Evolutionary conservation across 345 rosid genomes (phyloP).

Genomic region (Limnanthes douglasii): DNA sequence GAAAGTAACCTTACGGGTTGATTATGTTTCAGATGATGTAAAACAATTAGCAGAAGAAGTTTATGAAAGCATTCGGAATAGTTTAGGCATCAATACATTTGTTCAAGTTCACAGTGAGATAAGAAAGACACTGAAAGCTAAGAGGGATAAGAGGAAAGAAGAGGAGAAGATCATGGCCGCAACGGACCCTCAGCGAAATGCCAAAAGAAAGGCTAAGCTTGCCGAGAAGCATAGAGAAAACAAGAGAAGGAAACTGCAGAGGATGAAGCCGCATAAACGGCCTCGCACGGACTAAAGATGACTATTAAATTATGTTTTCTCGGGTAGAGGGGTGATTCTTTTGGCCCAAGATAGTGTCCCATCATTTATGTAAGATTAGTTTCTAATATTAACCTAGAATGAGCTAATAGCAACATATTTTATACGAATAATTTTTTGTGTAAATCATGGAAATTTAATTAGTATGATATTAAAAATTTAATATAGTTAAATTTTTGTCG

Average conservation of each 20-base stretch:
- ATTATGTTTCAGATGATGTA: constrained; percentile 30
- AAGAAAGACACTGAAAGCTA: constrained; percentile 39
- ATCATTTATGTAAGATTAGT: no score
- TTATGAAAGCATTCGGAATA: constrained; percentile 30
- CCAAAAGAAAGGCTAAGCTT: constrained; percentile 70
- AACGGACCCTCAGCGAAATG: constrained; percentile 62
- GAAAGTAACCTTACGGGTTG: neutral
- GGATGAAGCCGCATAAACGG: no score
- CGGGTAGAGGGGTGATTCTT: no score
- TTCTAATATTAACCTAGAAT: no score
- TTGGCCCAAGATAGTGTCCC: no score
- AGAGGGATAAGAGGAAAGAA: constrained; percentile 63
- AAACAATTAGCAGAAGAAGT: constrained; percentile 70
- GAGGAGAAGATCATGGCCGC: constrained; percentile 82
- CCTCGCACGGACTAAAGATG: no score
- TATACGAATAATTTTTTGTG: no score
- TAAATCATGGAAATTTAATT: no score
- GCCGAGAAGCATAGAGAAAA: constrained; percentile 59
- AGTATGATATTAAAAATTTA: no score
- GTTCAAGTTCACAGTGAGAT: constrained; percentile 43
- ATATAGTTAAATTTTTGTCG: no score
- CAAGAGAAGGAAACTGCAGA: constrained; percentile 85
- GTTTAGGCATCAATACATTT: constrained; percentile 39
- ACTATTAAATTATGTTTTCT: no score
- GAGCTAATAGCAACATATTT: no score